Evolutionary conservation across 495 filamentous ascomycete genomes (phyloP).

Genomic region (Neurospora pannonica): DNA sequence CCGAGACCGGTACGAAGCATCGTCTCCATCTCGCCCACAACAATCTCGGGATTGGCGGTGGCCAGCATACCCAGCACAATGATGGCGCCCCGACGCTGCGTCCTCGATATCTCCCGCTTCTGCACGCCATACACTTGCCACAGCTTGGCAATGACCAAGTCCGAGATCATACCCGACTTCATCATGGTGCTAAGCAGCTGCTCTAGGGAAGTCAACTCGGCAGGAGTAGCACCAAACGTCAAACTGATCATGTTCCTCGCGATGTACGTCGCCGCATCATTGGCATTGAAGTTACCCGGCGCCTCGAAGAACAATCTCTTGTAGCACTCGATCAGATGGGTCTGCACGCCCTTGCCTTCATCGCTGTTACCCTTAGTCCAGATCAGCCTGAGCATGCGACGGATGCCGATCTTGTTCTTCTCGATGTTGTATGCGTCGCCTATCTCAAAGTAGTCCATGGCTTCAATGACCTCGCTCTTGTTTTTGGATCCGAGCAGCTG

Average conservation of each 20-base stretch:
- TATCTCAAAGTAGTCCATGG: constrained; percentile 96
- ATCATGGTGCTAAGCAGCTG: constrained; percentile 96
- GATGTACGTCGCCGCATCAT: constrained; percentile 92
- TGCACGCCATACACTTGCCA: constrained; percentile 97
- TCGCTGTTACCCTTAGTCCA: constrained; percentile 99
- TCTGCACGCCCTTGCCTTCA: constrained; percentile 96
- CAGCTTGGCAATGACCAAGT: constrained; percentile 79
- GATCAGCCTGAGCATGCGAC: constrained; percentile 89
- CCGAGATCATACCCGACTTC: constrained; percentile 78
- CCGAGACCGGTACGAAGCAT: constrained; percentile 89
- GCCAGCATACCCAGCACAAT: constrained; percentile 97
- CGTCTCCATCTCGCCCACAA: constrained; percentile 85
- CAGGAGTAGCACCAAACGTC: constrained; percentile 88
- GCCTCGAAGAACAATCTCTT: constrained; percentile 92
- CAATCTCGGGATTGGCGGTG: constrained; percentile 82
- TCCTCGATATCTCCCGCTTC: constrained; percentile 83
- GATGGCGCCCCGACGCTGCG: constrained; percentile 86
- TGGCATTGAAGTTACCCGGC: constrained; percentile 72
- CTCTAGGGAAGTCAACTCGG: constrained; percentile 89
- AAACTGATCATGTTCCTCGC: constrained; percentile 98
- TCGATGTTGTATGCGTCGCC: constrained; percentile 92
- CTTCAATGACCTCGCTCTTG: constrained; percentile 96
- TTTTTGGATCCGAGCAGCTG: constrained; percentile 88
- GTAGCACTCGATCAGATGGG: constrained; percentile 95
- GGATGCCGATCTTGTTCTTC: constrained; percentile 79